Evolutionary conservation across 805 yeast species (phyloP).

Genomic region (Suhomyces tanzawaensis): DNA sequence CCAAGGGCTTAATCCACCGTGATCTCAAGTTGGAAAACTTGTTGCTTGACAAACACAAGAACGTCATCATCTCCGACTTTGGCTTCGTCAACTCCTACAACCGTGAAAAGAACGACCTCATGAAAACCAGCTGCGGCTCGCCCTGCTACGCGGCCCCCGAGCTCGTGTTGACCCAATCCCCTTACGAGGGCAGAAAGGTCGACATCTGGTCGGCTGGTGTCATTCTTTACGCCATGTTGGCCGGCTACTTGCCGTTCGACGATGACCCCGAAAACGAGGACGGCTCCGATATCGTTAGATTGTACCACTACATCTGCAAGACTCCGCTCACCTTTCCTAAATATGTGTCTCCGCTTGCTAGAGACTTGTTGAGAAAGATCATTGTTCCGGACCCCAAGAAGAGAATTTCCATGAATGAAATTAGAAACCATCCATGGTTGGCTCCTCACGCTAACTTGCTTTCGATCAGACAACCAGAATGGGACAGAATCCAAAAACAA

Average conservation of each 20-base stretch:
- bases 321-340: constrained; percentile 96
- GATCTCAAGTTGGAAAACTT: constrained; percentile 75
- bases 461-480: constrained; percentile 81
- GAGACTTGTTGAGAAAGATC: constrained; percentile 84
- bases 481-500: constrained; percentile 61
- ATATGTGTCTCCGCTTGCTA: constrained; percentile 82
- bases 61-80: constrained; percentile 84
- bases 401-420: constrained; percentile 65
- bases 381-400: constrained; percentile 80
- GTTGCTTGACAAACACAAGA: constrained; percentile 79
- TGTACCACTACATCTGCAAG: constrained; percentile 87
- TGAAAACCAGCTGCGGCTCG: constrained; percentile 95
- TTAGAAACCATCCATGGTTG: constrained; percentile 85
- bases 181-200: constrained; percentile 89
- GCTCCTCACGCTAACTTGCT: constrained; percentile 79
- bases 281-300: constrained; percentile 86
- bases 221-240: constrained; percentile 91
- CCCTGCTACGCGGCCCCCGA: constrained; percentile 99
- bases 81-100: constrained; percentile 90
- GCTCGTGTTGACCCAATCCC: constrained; percentile 78
- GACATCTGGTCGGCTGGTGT: constrained; percentile 98
- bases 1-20: constrained; percentile 76
- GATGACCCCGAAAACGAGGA: constrained; percentile 97
- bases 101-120: constrained; percentile 59
- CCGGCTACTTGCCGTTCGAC: constrained; percentile 96